Evolutionary conservation across 108 stramenopile genomes (phyloP).

Genomic region (Fragilariopsis cylindrus): DNA sequence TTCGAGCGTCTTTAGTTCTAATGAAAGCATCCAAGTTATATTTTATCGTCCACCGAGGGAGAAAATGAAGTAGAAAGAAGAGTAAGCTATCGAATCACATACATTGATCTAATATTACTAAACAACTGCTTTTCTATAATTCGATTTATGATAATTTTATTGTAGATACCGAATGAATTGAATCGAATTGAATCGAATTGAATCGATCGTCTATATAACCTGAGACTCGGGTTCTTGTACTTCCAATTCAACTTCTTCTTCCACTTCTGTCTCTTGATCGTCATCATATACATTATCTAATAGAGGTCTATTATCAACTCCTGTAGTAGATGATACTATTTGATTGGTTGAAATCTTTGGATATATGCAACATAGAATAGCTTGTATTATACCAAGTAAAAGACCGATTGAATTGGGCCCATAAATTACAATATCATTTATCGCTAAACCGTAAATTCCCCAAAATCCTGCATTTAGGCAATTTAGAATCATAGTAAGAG

Average conservation of each 20-base stretch:
- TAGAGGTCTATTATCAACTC: conserved; percentile 22
- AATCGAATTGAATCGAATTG: too few species aligned
- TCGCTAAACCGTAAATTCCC: conserved; percentile 47
- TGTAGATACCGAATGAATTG: too few species aligned
- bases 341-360: conserved; percentile 15
- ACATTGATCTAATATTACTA: background rate
- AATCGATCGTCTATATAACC: too few species aligned
- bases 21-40: background rate
- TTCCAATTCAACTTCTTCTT: background rate
- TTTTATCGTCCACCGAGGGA: background rate
- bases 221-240: background rate
- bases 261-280: background rate
- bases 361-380: conserved; percentile 39
- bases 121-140: background rate
- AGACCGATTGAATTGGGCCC: conserved; percentile 55
- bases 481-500: conserved; percentile 48
- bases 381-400: conserved; percentile 44
- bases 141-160: too few species aligned
- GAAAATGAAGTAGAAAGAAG: conserved; percentile 3
- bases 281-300: background rate
- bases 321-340: background rate
- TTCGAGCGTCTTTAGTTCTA: conserved; percentile 8
- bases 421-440: conserved; percentile 44
- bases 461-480: conserved; percentile 58
- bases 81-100: background rate